Evolutionary conservation across 2,329 filamentous ascomycete genomes (phyloP).

Genomic region (Simplicillium sp.): DNA sequence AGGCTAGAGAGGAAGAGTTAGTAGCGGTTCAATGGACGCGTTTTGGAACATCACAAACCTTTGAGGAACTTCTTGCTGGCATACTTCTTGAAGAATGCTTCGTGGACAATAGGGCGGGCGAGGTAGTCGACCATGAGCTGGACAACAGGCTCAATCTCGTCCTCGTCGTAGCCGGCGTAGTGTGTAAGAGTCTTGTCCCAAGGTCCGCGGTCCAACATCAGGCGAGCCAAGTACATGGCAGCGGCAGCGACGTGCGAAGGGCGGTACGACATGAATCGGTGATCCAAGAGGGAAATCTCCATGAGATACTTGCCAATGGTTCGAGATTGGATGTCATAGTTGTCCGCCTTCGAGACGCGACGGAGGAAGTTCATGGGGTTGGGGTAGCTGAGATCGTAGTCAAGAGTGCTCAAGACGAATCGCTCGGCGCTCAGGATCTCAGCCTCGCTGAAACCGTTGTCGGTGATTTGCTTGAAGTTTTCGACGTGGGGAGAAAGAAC

Average conservation of each 20-base stretch:
- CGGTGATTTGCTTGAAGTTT: slow-evolving; percentile 94
- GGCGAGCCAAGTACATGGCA: slow-evolving; percentile 87
- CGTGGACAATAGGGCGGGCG: slow-evolving; percentile 78
- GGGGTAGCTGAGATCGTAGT: slow-evolving; percentile 96
- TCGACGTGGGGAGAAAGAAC: slow-evolving; percentile 92
- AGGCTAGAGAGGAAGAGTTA: slow-evolving; percentile 47
- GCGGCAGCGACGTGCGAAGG: slow-evolving; percentile 87
- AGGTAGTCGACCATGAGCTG: slow-evolving; percentile 96
- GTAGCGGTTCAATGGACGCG: background rate
- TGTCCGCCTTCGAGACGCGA: slow-evolving; percentile 97
- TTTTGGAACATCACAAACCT: slow-evolving; percentile 48
- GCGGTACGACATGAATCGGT: slow-evolving; percentile 82
- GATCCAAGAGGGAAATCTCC: slow-evolving; percentile 92
- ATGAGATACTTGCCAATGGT: slow-evolving; percentile 96
- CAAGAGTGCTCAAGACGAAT: slow-evolving; percentile 79
- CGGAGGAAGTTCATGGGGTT: slow-evolving; percentile 99
- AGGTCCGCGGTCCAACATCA: slow-evolving; percentile 81
- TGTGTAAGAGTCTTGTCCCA: slow-evolving; percentile 86
- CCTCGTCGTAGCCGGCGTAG: slow-evolving; percentile 88
- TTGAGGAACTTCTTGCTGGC: slow-evolving; percentile 99
- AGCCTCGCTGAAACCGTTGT: slow-evolving; percentile 89
- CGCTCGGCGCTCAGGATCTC: slow-evolving; percentile 97
- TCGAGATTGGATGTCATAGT: slow-evolving; percentile 96
- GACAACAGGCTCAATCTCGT: slow-evolving; percentile 87
- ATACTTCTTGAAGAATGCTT: slow-evolving; percentile 99